phyloP scores from a whole-genome alignment of 75 land plant genomes.

The Adiantum capillusveneris region DNA sequence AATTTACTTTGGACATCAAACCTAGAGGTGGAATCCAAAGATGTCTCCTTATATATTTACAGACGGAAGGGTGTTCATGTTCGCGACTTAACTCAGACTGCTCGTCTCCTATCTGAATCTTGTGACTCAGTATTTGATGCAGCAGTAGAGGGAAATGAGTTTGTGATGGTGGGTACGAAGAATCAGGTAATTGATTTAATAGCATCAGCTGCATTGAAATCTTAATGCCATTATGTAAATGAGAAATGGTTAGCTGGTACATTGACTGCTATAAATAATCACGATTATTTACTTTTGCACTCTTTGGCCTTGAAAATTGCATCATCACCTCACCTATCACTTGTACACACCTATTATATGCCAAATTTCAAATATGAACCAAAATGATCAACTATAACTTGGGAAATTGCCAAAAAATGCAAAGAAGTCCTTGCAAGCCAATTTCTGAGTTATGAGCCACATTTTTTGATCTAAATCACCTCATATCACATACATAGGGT shows the following conservation, averaged over 20 bases:
- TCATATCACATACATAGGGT: too few species aligned
- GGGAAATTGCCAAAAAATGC: too few species aligned
- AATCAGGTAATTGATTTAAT: slow-evolving; percentile 1
- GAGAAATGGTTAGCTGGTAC: slow-evolving; percentile 10
- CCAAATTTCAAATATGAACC: too few species aligned
- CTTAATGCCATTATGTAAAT: slow-evolving; percentile 14
- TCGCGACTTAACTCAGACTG: slow-evolving; percentile 1
- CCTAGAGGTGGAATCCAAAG: slow-evolving; percentile 9
- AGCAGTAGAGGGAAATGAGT: slow-evolving; percentile 3
- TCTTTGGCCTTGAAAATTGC: too few species aligned
- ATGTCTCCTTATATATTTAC: slow-evolving; percentile 8
- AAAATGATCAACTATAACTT: too few species aligned
- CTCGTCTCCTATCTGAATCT: slow-evolving; percentile 3
- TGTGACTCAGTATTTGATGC: slow-evolving; percentile 10
- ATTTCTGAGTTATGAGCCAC: too few species aligned
- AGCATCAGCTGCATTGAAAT: background rate
- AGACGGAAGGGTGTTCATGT: background rate
- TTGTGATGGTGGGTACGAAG: slow-evolving; percentile 8
- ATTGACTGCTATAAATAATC: too few species aligned
- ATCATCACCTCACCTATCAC: too few species aligned
- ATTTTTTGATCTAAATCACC: too few species aligned
- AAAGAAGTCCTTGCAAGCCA: too few species aligned
- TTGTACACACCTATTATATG: too few species aligned
- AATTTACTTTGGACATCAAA: slow-evolving; percentile 7
- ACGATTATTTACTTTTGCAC: too few species aligned